A percentile compares a stretch with the other conserved stretches of the same genome.
These are phyloP conservation scores for Medicago lupulina DNA, from an alignment of 306 rosid genomes.

Conservation along the genomic window DNA sequence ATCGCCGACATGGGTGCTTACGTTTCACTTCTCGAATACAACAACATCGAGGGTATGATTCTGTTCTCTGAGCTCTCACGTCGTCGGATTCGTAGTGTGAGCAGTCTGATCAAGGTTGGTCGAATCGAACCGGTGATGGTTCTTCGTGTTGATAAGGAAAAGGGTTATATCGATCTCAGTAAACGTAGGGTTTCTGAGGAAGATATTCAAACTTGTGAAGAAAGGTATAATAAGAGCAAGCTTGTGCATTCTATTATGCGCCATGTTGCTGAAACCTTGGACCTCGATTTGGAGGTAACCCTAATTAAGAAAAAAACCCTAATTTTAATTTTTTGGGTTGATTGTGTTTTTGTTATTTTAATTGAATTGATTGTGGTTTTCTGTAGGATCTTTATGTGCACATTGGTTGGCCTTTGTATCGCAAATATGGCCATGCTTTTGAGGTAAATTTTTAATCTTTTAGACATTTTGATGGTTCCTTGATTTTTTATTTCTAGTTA, in stretches of 20 bases:
- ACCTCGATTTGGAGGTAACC: slow-evolving; percentile 81
- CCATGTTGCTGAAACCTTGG: slow-evolving; percentile 86
- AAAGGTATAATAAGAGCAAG: slow-evolving; percentile 96
- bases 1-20: slow-evolving; percentile 99
- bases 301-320: background rate
- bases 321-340: background rate
- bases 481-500: background rate
- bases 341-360: background rate
- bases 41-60: slow-evolving; percentile 98
- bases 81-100: slow-evolving; percentile 93
- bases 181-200: slow-evolving; percentile 95
- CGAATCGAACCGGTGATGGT: slow-evolving; percentile 98
- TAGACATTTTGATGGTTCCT: background rate
- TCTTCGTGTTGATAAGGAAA: slow-evolving; percentile 90
- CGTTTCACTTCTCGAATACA: slow-evolving; percentile 94
- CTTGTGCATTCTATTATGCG: slow-evolving; percentile 98
- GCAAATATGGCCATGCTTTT: slow-evolving; percentile 94
- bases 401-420: slow-evolving; percentile 96
- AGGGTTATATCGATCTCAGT: slow-evolving; percentile 95
- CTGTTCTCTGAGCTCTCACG: slow-evolving; percentile 96
- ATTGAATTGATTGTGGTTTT: slow-evolving; percentile 15
- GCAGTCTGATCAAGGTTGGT: slow-evolving; percentile 87
- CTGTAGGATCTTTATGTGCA: slow-evolving; percentile 83
- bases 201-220: slow-evolving; percentile 87
- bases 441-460: slow-evolving; percentile 56